These are phyloP conservation scores for Fragaria nilgerrensis DNA, from an alignment of 306 rosid genomes.

Conservation along the genomic window DNA sequence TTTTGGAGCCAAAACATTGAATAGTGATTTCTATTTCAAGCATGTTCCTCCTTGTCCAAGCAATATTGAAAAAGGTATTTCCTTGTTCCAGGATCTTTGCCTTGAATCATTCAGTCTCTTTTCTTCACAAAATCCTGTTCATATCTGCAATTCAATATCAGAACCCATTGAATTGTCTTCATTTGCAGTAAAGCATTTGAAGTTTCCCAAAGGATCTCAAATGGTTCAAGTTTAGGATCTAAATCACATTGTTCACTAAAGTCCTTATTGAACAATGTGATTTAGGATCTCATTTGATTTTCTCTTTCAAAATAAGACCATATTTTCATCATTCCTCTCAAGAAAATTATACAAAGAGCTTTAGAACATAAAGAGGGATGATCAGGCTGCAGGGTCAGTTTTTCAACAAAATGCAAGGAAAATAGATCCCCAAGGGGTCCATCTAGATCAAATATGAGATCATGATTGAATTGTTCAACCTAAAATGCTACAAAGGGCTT, in stretches of 20 bases:
- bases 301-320: constrained; percentile 15
- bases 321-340: constrained; percentile 8
- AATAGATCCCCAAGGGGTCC: constrained; percentile 6
- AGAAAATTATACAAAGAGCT: constrained; percentile 11
- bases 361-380: background rate
- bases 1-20: constrained; percentile 5
- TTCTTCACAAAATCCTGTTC: constrained; percentile 12
- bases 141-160: background rate
- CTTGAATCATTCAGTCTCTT: no score
- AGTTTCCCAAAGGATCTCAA: background rate
- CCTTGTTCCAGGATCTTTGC: no score
- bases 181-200: background rate
- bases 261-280: no score
- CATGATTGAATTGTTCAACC: constrained; percentile 5
- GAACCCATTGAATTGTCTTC: background rate
- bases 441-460: background rate
- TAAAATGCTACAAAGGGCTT: constrained; percentile 13
- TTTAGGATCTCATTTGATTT: background rate
- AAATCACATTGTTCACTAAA: no score
- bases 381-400: constrained; percentile 8
- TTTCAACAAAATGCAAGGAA: background rate
- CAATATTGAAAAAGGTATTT: no score
- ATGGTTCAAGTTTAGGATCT: background rate
- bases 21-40: background rate
- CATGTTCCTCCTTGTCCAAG: constrained; percentile 10